Evolutionary conservation across 2,329 filamentous ascomycete species (phyloP), one percentile per base, ranked within the genome.

Genomic region (Myriosclerotinia duriaeana): DNA sequence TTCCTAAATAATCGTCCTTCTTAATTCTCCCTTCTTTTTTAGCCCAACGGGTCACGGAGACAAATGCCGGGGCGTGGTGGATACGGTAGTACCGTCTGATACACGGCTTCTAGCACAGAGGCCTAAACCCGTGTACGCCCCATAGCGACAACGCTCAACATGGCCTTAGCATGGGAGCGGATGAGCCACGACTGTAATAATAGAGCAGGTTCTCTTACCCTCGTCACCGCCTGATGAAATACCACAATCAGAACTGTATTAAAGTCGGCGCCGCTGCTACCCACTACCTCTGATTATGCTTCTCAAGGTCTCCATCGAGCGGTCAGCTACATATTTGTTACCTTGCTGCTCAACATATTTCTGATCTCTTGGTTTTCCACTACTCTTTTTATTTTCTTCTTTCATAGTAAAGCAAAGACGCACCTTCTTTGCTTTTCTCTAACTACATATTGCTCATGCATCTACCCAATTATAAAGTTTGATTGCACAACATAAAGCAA

Each of bases 31-130:
- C 65, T 63, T 52, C 48, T 22, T 54, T 7, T 60, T 65, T 65
- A 65, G 64, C 64, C 67, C 61, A 67, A 71, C 69, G 68, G 69
- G 64, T 64, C 66, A 69, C 68, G 69, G 69, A 67, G 66, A 48
- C 68, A 71, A 70, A 63, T 70, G 69, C 70, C 69, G 70, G 69
- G 66, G 65, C 59, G 64, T 64, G 66, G 64, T 52, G 46, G 54
- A 42, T 60, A 65, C 64, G 64, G 65, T 67, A 67, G 65, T 69
- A 55, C 68, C 68, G 67, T 71, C 53, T 69, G 66, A 71, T 69
- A 69, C 69, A 68, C 64, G 60, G 66, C 61, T 58, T 64, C 64
- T 64, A 60, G 64, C 64, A 60, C 46, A 22, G 26, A 65, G 54
- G 63, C 63, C 63, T 54, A 60, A 65, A 65, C 64, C 64, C 48